Conservation (phyloP, 2,329 filamentous ascomycete genomes). For the Calonectria multiphialidica region DNA sequence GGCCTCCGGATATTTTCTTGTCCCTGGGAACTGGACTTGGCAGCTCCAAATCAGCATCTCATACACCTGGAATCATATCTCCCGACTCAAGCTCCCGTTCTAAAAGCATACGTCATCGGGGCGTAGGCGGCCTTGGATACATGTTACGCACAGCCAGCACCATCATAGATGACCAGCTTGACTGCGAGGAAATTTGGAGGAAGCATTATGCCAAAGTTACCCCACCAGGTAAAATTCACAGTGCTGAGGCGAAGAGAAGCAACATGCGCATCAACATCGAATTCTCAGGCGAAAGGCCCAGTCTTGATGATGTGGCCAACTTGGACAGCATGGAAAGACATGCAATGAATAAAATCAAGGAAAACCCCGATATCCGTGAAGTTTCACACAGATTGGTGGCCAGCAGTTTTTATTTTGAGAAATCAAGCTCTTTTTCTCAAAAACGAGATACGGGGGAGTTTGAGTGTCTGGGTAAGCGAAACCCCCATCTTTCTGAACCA, state of each 20-base stretch:
- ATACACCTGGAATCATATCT: neutral
- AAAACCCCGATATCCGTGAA: conserved; percentile 4
- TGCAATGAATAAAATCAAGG: neutral
- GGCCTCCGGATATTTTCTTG: conserved; percentile 7
- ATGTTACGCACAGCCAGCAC: conserved; percentile 1
- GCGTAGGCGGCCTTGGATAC: neutral
- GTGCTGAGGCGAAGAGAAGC: neutral
- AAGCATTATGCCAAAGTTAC: neutral
- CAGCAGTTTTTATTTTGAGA: conserved; percentile 21
- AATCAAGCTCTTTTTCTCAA: neutral
- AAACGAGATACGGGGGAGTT: neutral
- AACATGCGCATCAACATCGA: conserved; percentile 3
- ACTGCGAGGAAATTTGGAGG: conserved; percentile 11
- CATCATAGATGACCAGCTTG: conserved; percentile 9
- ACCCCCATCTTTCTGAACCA: neutral
- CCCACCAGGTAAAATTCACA: neutral
- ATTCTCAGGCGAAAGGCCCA: neutral
- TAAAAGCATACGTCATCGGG: neutral
- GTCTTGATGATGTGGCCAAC: neutral
- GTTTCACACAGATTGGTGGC: conserved; percentile 11
- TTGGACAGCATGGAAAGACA: conserved; percentile 1
- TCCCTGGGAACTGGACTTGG: conserved; percentile 2
- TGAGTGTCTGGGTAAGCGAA: neutral
- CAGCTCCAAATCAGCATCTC: neutral
- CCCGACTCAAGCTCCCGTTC: neutral